A percentile compares a stretch with the other conserved stretches of the same genome.
phyloP scores from a whole-genome alignment of 2,329 filamentous ascomycete species.

The Ceratocystis huliohia region DNA sequence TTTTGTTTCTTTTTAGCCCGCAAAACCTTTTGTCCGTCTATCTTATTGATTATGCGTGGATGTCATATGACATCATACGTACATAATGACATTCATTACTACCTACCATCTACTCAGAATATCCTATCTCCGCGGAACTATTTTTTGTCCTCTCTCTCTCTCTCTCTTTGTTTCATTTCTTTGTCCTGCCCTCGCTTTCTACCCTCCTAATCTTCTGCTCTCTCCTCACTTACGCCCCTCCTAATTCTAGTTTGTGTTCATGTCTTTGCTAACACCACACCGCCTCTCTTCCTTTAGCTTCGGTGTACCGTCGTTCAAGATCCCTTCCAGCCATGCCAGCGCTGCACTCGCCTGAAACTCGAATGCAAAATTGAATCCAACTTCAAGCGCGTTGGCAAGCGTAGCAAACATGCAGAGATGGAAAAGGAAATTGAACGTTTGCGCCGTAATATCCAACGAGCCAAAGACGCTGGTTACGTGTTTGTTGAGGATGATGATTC shows the following conservation, averaged over 20 bases:
- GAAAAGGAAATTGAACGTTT: slow-evolving; percentile 65
- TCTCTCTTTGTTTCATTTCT: neutral
- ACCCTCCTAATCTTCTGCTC: too few relatives aligned
- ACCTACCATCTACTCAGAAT: neutral
- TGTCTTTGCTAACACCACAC: slow-evolving; percentile 3
- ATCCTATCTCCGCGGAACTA: neutral
- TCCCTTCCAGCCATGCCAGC: slow-evolving; percentile 62
- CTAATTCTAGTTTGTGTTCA: neutral
- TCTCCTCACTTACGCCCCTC: too few relatives aligned
- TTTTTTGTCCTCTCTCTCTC: neutral
- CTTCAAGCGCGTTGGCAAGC: slow-evolving; percentile 74
- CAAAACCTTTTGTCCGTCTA: too few relatives aligned
- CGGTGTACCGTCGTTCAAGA: slow-evolving; percentile 76
- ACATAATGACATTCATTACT: neutral
- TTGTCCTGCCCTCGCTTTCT: neutral
- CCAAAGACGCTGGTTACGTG: slow-evolving; percentile 45
- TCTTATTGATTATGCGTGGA: too few relatives aligned
- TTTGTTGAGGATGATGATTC: slow-evolving; percentile 44
- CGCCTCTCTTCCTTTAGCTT: slow-evolving; percentile 37
- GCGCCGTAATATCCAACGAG: slow-evolving; percentile 47
- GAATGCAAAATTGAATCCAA: slow-evolving; percentile 79
- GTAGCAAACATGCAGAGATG: slow-evolving; percentile 75
- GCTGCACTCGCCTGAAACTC: slow-evolving; percentile 67
- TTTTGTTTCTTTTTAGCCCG: too few relatives aligned
- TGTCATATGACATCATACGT: neutral